phyloP scores from a whole-genome alignment of 2,329 filamentous ascomycete genomes.

The Pleomassaria siparia region DNA sequence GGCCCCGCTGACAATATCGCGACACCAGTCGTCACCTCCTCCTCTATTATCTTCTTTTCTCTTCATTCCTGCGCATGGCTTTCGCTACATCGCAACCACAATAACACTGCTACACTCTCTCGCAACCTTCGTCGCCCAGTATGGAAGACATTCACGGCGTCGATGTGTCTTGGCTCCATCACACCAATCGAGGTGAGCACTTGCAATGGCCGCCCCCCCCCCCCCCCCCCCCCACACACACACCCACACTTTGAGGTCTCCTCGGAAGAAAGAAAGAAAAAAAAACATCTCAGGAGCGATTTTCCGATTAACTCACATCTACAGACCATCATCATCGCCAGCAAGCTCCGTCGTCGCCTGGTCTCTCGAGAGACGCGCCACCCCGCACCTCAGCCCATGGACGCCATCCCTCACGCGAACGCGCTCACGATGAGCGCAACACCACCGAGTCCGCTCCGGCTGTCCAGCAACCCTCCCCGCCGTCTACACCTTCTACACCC shows the following conservation, averaged over 20 bases:
- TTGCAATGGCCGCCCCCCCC: conserved; percentile 24
- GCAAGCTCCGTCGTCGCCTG: conserved; percentile 39
- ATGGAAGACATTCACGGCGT: conserved; percentile 84
- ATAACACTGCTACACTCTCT: conserved; percentile 22
- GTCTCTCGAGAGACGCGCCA: conserved; percentile 33
- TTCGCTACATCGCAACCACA: conserved; percentile 20
- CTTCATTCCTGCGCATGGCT: conserved; percentile 27
- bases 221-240: too few relatives aligned
- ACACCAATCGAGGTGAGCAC: conserved; percentile 74
- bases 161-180: conserved; percentile 91
- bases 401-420: conserved; percentile 25
- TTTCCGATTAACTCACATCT: background rate
- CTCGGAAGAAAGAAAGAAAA: conserved; percentile 17
- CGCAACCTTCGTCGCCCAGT: conserved; percentile 16
- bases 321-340: conserved; percentile 34
- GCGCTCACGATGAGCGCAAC: conserved; percentile 19
- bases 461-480: conserved; percentile 31
- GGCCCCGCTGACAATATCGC: conserved; percentile 32
- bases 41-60: conserved; percentile 5
- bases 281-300: background rate
- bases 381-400: conserved; percentile 40
- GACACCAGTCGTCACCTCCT: conserved; percentile 12
- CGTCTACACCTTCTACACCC: conserved; percentile 10
- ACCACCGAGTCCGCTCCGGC: conserved; percentile 17
- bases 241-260: too few relatives aligned